Base-by-base conservation (phyloP, 1,284 basidiomycete species). In the Austroboletus sp. region DNA sequence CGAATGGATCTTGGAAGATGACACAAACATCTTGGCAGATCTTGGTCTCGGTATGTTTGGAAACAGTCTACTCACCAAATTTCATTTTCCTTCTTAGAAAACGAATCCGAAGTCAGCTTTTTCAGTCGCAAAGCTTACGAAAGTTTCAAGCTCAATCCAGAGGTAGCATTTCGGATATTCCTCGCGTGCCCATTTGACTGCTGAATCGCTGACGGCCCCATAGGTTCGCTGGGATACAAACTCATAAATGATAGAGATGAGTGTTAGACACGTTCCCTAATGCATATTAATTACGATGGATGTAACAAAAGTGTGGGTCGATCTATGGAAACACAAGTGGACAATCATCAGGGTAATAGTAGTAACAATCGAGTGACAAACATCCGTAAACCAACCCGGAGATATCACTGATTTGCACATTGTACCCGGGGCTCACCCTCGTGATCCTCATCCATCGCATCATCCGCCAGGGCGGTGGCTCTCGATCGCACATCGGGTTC, bases 41-140 rank as follows among this genome's bases (percentile, higher is more conserved):
- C 67, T 78, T 21, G 89, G 85, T 11, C 79, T 92, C 47, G 86
- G 92, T 92, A 48, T 53, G 82, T 68, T 21, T 48, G 16, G 38
- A 19, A 16, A 31, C 16, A 11, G 13, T 17, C 21, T 25, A 26
- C 12, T 50, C 31, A 26, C 21, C 13, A 4, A n/a, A 34, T 25
- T 37, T 54, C 17, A 49, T 31, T 32, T 23, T 11, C 31, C 35
- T n/a, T 30, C n/a, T 10, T 67, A 96, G 93, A 95, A 66, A 94
- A 96, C 63, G 93, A 97, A 66, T 88, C 88, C 0, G 93, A 97
- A 69, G 75, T 93, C 51, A 93, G 89, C 60, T 85, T 94, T 66
- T 96, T 96, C 72, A 85, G 85, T 57, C 72, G 78, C 33, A 72
- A 76, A 35, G 67, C 78, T 9, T 96, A 95, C 57, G 80, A 90